These are phyloP conservation scores for Rhytidiadelphus loreus DNA, from an alignment of 225 moss, liverwort and hornwort species.

Conservation along the genomic window DNA sequence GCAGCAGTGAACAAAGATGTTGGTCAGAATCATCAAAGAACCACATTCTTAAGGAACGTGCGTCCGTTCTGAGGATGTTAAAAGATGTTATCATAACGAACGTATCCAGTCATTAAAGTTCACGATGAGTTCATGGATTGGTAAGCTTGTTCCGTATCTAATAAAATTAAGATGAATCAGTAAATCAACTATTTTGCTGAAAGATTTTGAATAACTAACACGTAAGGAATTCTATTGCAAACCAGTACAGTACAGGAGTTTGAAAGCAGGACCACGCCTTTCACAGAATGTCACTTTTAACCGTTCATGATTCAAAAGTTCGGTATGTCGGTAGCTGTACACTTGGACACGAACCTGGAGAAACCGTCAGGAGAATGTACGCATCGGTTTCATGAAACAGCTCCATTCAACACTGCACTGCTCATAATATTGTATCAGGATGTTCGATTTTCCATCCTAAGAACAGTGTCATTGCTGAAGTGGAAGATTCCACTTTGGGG, in stretches of 20 bases:
- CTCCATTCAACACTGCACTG: not conserved
- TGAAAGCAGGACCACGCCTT: not conserved
- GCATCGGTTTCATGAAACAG: not conserved
- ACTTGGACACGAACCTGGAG: not conserved
- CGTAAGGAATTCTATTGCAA: not conserved
- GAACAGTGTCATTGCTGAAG: not conserved
- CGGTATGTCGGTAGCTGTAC: not conserved
- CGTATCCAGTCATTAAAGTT: not conserved
- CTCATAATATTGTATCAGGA: not conserved
- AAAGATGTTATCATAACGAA: not conserved
- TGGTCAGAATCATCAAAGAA: constrained; percentile 9
- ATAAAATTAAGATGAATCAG: not conserved
- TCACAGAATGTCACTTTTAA: not conserved
- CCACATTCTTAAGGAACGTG: not conserved
- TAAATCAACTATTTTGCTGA: not conserved
- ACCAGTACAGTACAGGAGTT: not conserved
- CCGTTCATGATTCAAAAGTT: not conserved
- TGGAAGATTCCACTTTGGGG: not conserved
- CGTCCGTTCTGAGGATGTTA: not conserved
- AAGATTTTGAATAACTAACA: not conserved
- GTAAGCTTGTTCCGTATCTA: not conserved
- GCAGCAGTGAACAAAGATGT: not conserved
- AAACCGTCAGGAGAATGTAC: not conserved
- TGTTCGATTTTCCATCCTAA: not conserved
- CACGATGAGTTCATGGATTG: not conserved